Percentiles rank a stretch among this genome's conserved stretches.
These are phyloP conservation scores for Aethionema arabicum DNA, from an alignment of 345 rosid species.

Conservation along the genomic window DNA sequence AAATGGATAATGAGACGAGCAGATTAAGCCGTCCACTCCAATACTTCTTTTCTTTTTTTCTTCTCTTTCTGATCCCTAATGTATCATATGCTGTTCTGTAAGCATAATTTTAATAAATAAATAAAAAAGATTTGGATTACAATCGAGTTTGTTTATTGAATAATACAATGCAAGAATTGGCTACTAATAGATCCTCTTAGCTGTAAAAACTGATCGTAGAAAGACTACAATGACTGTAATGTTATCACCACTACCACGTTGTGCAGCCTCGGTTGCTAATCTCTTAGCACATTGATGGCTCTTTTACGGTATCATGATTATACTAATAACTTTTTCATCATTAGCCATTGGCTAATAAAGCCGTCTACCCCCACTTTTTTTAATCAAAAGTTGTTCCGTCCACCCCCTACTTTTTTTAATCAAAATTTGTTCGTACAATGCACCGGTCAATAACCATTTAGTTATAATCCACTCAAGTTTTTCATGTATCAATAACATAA, in stretches of 20 bases:
- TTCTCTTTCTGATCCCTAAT: slow-evolving; percentile 22
- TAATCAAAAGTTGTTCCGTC: no score
- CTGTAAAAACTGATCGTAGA: slow-evolving; percentile 79
- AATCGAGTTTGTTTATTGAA: no score
- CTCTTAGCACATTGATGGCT: slow-evolving; percentile 87
- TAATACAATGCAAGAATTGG: slow-evolving; percentile 12
- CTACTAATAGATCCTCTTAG: slow-evolving; percentile 75
- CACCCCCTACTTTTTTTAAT: no score
- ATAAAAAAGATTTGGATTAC: slow-evolving; percentile 2
- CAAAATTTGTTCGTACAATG: no score
- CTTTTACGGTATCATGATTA: slow-evolving; percentile 87
- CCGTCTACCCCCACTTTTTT: no score
- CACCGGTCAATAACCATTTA: neutral
- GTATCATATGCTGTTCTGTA: slow-evolving; percentile 32
- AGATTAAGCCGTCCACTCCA: slow-evolving; percentile 37
- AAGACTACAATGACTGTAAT: slow-evolving; percentile 85
- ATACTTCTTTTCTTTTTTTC: slow-evolving; percentile 37
- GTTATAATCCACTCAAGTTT: slow-evolving; percentile 2
- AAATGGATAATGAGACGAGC: slow-evolving; percentile 38
- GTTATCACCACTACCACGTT: slow-evolving; percentile 89
- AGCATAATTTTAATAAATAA: slow-evolving; percentile 22
- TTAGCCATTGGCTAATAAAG: slow-evolving; percentile 80
- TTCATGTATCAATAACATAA: neutral
- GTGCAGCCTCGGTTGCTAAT: slow-evolving; percentile 87
- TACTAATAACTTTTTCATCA: slow-evolving; percentile 57